These are phyloP conservation scores for Backusella parvicylindrica DNA, from an alignment of 192 early-diverging fungal genomes.

Conservation along the genomic window DNA sequence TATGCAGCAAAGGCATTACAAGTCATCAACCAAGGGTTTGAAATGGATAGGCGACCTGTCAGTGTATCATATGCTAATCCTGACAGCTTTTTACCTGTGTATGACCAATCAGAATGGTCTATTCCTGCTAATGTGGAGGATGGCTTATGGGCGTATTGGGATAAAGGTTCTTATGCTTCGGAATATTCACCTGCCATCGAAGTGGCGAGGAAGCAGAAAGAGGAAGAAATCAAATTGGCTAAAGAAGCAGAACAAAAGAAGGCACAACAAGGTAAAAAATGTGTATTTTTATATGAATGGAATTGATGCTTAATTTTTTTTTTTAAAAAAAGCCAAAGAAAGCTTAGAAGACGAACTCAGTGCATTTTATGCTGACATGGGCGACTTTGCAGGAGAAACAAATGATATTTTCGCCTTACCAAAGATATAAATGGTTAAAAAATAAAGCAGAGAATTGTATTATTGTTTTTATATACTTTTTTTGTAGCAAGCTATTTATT, in stretches of 20 bases:
- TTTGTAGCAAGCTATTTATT: background rate
- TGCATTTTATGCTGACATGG: conserved; percentile 60
- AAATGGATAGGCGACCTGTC: conserved; percentile 43
- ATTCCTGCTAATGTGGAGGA: conserved; percentile 36
- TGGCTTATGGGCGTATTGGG: conserved; percentile 56
- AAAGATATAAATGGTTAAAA: background rate
- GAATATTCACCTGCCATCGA: background rate
- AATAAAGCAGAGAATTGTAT: background rate
- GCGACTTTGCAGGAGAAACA: conserved; percentile 14
- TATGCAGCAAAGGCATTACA: conserved; percentile 33
- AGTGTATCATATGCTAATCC: conserved; percentile 50
- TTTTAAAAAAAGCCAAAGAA: background rate
- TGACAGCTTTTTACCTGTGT: conserved; percentile 59
- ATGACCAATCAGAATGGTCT: conserved; percentile 58
- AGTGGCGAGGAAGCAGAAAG: background rate
- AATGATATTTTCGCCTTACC: conserved; percentile 21
- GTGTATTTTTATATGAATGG: background rate
- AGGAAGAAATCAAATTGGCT: conserved; percentile 8
- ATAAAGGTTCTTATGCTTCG: conserved; percentile 51
- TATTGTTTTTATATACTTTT: background rate
- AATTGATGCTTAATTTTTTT: background rate
- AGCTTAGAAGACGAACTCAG: conserved; percentile 55
- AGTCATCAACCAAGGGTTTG: conserved; percentile 24
- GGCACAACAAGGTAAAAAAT: background rate
- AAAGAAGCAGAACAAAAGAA: conserved; percentile 8